Evolutionary conservation across 2,329 filamentous ascomycete genomes (phyloP), one percentile per base, ranked within the genome.

Genomic region (Colletotrichum spinosum): DNA sequence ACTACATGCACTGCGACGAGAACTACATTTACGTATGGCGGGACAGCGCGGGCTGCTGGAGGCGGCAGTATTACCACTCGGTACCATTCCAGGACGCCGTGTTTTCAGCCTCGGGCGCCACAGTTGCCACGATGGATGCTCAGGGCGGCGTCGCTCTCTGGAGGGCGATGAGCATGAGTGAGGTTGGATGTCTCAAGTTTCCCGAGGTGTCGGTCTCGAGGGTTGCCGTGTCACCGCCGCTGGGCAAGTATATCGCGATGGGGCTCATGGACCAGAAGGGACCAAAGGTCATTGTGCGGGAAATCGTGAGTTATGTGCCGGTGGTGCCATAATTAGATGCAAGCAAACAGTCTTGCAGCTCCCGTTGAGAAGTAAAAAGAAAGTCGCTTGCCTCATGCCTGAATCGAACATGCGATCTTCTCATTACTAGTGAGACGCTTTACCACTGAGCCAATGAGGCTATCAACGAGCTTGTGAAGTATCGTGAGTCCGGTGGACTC

Each of bases 401-500:
- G 45, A 57, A 50, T 57, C 55, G 55, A 57, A 57, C 55, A 57
- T 45, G 55, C 55, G 55, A 50, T 57, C 55, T 57, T 49, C 55
- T 57, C 55, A 57, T 57, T 57, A 50, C 55, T 57, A 57, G 55
- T 57, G 55, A 57, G 55, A 41, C 55, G 55, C 55, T 57, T 41
- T 50, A 57, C 55, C 55, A 57, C 55, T 50, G 35, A 57, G 55
- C 55, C 55, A 50, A 57, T 57, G 55, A 57, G 55, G 55, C 55
- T 49, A 41, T 2, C 17, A 4, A 50, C 13, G 12, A 12, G 13
- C 25, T 35, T 12, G 15, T 34, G 35, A 39, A 6, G 1, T 15
- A 0, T 0, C 1, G 4, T 3, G 54, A 6, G 8, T 25, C 7
- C 1, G 4, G 11, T 3, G 15, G 3, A 3, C 8, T 57, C 17